Percentiles rank a stretch among this genome's conserved stretches.
Conservation (phyloP, 2,329 filamentous ascomycete species). For the Biscogniauxia mediterranea region DNA sequence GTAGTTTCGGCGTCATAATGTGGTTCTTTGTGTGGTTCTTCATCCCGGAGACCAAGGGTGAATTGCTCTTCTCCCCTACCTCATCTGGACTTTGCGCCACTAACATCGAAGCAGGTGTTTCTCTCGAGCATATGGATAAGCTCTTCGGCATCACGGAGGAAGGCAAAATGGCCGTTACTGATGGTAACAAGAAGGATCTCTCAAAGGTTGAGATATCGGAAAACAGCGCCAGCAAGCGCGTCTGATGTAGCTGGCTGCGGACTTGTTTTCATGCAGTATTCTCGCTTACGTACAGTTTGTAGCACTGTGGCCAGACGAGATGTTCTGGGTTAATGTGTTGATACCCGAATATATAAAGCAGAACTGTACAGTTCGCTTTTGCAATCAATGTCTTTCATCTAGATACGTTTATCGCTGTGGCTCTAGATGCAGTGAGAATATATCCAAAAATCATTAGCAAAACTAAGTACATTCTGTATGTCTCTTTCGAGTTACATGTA, state of each 20-base stretch:
- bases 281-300: neutral
- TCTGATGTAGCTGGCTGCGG: neutral
- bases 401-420: too few relatives aligned
- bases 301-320: neutral
- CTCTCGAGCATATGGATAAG: slow-evolving; percentile 60
- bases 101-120: slow-evolving; percentile 44
- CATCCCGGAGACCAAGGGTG: slow-evolving; percentile 41
- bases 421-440: too few relatives aligned
- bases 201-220: slow-evolving; percentile 23
- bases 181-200: slow-evolving; percentile 17
- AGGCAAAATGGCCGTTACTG: slow-evolving; percentile 11
- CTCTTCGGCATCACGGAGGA: slow-evolving; percentile 45
- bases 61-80: slow-evolving; percentile 1
- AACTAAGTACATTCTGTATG: too few relatives aligned
- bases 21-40: slow-evolving; percentile 61
- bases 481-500: neutral
- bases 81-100: slow-evolving; percentile 30
- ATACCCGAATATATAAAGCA: neutral
- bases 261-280: neutral
- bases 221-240: slow-evolving; percentile 10
- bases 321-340: neutral
- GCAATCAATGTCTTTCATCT: neutral
- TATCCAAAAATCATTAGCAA: too few relatives aligned
- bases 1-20: slow-evolving; percentile 61
- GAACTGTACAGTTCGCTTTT: neutral